These are phyloP conservation scores for Gnetum montanum DNA, from an alignment of 75 land plant species.

Conservation along the genomic window DNA sequence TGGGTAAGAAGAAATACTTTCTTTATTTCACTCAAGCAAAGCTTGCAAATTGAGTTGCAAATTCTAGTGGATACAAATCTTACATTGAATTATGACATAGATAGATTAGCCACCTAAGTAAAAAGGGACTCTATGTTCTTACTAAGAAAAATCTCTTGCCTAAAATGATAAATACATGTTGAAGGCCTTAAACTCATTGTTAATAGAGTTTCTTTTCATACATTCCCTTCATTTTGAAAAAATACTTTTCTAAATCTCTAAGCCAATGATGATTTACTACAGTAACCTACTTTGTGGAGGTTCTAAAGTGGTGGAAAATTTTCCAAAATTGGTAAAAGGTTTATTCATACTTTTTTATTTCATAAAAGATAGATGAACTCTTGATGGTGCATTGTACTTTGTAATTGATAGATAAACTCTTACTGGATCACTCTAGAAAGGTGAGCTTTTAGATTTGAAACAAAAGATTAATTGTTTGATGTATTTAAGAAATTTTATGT, in stretches of 20 bases:
- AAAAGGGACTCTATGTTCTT: not conserved
- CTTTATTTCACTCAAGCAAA: not conserved
- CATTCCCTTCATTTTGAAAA: not conserved
- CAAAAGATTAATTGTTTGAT: conserved; percentile 24
- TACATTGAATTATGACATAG: not conserved
- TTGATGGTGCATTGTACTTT: conserved; percentile 11
- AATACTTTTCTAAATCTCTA: not conserved
- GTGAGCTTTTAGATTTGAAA: conserved; percentile 14
- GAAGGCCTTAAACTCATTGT: not conserved
- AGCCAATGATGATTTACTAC: too few relatives aligned
- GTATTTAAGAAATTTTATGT: conserved; percentile 17
- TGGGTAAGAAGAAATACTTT: not conserved
- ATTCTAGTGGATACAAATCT: not conserved
- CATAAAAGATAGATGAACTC: not conserved
- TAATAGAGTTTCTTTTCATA: not conserved
- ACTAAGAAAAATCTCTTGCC: not conserved
- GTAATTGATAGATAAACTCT: conserved; percentile 34
- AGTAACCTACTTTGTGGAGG: too few relatives aligned
- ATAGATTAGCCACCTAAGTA: not conserved
- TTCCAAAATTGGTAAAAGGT: too few relatives aligned
- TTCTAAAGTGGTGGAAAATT: too few relatives aligned
- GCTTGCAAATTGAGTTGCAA: not conserved
- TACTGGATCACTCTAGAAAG: conserved; percentile 23
- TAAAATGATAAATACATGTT: not conserved
- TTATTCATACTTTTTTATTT: not conserved